A percentile compares a stretch with the other conserved stretches of the same genome.
These are phyloP conservation scores for Starmerella geochares DNA, from an alignment of 805 yeast genomes.

Conservation along the genomic window DNA sequence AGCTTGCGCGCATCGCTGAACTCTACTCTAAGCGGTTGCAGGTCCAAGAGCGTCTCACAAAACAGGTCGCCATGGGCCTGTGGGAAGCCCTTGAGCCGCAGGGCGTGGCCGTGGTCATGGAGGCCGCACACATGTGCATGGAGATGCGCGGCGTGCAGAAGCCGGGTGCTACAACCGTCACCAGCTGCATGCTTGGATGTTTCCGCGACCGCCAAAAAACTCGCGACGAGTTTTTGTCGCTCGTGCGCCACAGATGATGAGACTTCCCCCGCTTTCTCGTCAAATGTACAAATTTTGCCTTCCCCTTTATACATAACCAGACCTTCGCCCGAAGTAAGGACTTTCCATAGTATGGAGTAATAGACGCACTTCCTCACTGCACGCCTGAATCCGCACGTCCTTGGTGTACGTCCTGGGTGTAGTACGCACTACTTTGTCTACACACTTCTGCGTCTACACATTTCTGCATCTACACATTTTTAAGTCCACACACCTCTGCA, in stretches of 20 bases:
- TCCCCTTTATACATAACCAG: no score
- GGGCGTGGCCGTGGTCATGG: conserved; percentile 97
- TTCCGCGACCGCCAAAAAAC: conserved; percentile 91
- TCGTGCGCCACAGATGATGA: conserved; percentile 34
- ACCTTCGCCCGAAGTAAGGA: no score
- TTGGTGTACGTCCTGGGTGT: no score
- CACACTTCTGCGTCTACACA: no score
- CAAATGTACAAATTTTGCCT: no score
- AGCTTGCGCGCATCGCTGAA: conserved; percentile 90
- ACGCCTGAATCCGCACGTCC: no score
- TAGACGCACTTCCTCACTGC: no score
- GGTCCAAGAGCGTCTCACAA: conserved; percentile 95
- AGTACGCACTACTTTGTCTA: no score
- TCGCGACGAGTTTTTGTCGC: conserved; percentile 84
- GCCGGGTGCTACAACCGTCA: conserved; percentile 83
- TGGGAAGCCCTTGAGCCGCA: conserved; percentile 83
- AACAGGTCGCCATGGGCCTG: conserved; percentile 93
- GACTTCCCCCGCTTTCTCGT: no score
- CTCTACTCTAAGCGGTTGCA: conserved; percentile 93
- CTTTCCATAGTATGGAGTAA: no score
- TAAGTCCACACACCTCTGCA: no score
- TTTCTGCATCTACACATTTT: no score
- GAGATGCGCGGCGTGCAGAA: conserved; percentile 96
- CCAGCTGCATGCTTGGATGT: conserved; percentile 95
- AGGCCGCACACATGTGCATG: conserved; percentile 99